A percentile compares a stretch with the other conserved stretches of the same genome.
Conservation (phyloP, 805 yeast genomes). For the Wickerhamomyces subpelliculosus region DNA sequence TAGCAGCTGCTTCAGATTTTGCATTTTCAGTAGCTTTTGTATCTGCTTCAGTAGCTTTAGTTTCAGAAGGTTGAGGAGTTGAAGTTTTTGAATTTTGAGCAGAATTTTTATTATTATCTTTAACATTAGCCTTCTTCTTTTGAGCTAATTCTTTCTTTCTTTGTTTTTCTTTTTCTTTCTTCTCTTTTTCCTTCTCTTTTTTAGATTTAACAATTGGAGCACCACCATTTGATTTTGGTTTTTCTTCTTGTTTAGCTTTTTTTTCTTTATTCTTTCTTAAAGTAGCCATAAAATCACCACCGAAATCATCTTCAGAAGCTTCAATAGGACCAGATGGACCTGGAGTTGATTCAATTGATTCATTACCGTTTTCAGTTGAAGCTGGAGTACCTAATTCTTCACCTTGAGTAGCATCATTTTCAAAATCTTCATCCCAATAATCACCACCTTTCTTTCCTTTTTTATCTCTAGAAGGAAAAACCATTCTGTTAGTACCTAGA, state of each 20-base stretch:
- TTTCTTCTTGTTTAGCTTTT: conserved; percentile 55
- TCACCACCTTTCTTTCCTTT: conserved; percentile 63
- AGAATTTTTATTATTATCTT: conserved; percentile 51
- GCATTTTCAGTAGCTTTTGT: conserved; percentile 67
- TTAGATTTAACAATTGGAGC: conserved; percentile 79
- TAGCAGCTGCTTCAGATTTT: conserved; percentile 30
- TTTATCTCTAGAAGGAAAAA: conserved; percentile 53
- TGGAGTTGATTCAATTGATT: conserved; percentile 14
- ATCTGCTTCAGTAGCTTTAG: conserved; percentile 76
- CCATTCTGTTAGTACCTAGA: too few relatives aligned
- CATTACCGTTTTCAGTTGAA: conserved; percentile 17
- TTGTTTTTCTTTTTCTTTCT: conserved; percentile 87
- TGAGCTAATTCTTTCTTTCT: conserved; percentile 86
- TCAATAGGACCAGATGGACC: conserved; percentile 25
- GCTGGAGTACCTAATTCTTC: conserved; percentile 46
- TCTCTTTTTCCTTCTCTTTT: conserved; percentile 92
- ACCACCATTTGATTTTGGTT: conserved; percentile 35
- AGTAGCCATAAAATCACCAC: conserved; percentile 75
- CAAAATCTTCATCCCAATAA: conserved; percentile 74
- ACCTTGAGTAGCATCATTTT: conserved; percentile 40
- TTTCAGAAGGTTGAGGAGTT: conserved; percentile 23
- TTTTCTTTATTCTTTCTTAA: conserved; percentile 74
- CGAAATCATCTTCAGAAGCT: conserved; percentile 35
- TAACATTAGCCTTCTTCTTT: conserved; percentile 68
- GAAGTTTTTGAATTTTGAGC: too few relatives aligned